These are phyloP conservation scores for Corymbia citriodora DNA, from an alignment of 441 rosid species.

Conservation along the genomic window DNA sequence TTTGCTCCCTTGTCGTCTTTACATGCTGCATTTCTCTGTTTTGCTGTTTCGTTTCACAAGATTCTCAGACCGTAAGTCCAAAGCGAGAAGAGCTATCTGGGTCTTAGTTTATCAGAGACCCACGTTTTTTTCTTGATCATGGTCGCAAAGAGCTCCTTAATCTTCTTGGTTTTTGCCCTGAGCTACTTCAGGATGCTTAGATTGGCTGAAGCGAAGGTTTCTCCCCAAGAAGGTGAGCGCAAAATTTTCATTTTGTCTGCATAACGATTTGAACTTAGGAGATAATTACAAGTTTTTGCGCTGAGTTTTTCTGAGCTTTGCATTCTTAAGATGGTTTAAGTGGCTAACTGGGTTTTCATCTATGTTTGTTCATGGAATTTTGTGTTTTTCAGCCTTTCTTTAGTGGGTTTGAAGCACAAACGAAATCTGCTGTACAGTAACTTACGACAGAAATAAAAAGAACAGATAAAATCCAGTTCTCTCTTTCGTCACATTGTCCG, in stretches of 20 bases:
- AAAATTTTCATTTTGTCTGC: not conserved
- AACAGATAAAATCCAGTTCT: not conserved
- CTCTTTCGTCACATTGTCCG: not conserved
- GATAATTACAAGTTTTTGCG: not conserved
- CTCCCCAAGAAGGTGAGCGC: slow-evolving; percentile 1
- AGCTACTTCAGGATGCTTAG: slow-evolving; percentile 5
- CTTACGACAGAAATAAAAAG: not conserved
- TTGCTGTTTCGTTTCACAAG: not conserved
- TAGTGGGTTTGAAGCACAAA: not conserved
- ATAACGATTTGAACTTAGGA: not conserved
- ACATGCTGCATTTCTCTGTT: not conserved
- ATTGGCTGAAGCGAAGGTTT: not conserved
- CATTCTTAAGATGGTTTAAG: not conserved
- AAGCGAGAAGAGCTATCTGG: not conserved
- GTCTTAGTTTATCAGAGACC: not conserved
- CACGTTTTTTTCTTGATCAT: not conserved
- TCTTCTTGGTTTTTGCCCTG: slow-evolving; percentile 1
- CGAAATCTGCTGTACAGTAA: not conserved
- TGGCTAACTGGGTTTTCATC: not conserved
- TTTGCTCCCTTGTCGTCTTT: not conserved
- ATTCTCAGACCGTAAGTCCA: not conserved
- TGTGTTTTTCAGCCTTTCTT: not conserved
- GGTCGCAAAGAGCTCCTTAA: not conserved
- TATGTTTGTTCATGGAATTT: not conserved
- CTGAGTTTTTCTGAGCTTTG: not conserved